A percentile compares a stretch with the other conserved stretches of the same genome.
These are phyloP conservation scores for Tricharina praecox DNA, from an alignment of 495 filamentous ascomycete genomes.

Conservation along the genomic window DNA sequence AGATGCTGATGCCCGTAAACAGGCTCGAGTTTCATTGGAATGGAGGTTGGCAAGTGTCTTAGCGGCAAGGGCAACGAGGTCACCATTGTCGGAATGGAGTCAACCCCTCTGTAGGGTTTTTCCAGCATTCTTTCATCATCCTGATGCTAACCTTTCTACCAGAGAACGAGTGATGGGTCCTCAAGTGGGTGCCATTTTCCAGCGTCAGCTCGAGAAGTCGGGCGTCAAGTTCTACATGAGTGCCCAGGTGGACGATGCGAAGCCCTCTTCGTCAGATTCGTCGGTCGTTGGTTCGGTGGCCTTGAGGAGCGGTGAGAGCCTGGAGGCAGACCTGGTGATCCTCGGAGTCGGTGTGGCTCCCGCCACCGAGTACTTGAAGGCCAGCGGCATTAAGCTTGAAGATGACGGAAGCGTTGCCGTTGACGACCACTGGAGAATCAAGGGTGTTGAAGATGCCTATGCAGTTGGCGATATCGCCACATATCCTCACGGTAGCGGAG, in stretches of 20 bases:
- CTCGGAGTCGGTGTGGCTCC: conserved; percentile 79
- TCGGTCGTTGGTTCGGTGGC: conserved; percentile 61
- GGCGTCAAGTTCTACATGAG: conserved; percentile 76
- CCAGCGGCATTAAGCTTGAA: conserved; percentile 46
- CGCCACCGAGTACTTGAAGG: conserved; percentile 70
- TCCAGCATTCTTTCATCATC: too few species aligned
- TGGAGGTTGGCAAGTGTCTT: conserved; percentile 79
- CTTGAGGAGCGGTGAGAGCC: conserved; percentile 69
- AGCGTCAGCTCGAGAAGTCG: conserved; percentile 56
- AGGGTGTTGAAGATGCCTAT: conserved; percentile 61
- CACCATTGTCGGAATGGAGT: conserved; percentile 87
- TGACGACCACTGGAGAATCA: conserved; percentile 58
- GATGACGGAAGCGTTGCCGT: conserved; percentile 67
- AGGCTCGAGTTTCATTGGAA: conserved; percentile 34
- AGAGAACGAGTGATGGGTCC: conserved; percentile 79
- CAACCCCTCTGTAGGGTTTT: conserved; percentile 57
- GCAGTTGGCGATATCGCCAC: conserved; percentile 94
- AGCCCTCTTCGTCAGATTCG: conserved; percentile 43
- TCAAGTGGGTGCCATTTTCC: conserved; percentile 65
- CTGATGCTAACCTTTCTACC: too few species aligned
- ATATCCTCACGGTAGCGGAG: conserved; percentile 37
- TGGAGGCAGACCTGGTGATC: conserved; percentile 79
- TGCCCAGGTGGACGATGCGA: conserved; percentile 65
- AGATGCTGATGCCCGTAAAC: not conserved
- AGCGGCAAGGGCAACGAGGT: conserved; percentile 56